A percentile compares a stretch with the other conserved stretches of the same genome.
Conservation (phyloP, 2,329 filamentous ascomycete genomes). For the Coleophoma eucalyptorum region DNA sequence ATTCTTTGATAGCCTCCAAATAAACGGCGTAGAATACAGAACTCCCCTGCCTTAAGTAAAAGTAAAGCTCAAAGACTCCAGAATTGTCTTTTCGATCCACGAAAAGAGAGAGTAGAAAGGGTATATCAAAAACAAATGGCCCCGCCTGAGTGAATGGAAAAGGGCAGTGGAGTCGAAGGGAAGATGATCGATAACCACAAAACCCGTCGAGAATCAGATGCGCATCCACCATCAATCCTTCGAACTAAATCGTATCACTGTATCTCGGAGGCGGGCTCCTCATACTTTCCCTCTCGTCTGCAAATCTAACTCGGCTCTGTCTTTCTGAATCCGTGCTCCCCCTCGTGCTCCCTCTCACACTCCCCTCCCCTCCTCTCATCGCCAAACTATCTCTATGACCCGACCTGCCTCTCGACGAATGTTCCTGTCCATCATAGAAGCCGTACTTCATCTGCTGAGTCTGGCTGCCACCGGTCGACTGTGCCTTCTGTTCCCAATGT, state of each 20-base stretch:
- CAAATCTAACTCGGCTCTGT: constrained; percentile 1
- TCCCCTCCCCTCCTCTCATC: not conserved
- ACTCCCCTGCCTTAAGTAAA: too few relatives aligned
- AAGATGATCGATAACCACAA: too few relatives aligned
- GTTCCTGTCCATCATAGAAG: constrained; percentile 1
- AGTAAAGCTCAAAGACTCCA: too few relatives aligned
- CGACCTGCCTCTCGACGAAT: not conserved
- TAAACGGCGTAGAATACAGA: too few relatives aligned
- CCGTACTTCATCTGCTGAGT: constrained; percentile 2
- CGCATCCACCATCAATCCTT: not conserved
- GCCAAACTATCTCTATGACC: not conserved
- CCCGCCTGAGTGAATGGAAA: too few relatives aligned
- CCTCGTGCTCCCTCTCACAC: not conserved
- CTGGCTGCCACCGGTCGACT: constrained; percentile 2
- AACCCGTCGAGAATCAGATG: too few relatives aligned
- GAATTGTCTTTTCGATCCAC: too few relatives aligned
- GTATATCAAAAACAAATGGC: too few relatives aligned
- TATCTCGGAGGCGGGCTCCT: not conserved
- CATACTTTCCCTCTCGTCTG: not conserved
- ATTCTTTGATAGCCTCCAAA: too few relatives aligned
- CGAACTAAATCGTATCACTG: not conserved
- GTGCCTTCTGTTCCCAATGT: constrained; percentile 12
- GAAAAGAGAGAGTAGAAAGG: too few relatives aligned
- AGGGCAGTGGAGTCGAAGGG: too few relatives aligned
- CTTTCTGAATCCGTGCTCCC: not conserved